A percentile compares a stretch with the other conserved stretches of the same genome.
phyloP scores from a whole-genome alignment of 805 yeast species.

The Blastobotrys terrestris region DNA sequence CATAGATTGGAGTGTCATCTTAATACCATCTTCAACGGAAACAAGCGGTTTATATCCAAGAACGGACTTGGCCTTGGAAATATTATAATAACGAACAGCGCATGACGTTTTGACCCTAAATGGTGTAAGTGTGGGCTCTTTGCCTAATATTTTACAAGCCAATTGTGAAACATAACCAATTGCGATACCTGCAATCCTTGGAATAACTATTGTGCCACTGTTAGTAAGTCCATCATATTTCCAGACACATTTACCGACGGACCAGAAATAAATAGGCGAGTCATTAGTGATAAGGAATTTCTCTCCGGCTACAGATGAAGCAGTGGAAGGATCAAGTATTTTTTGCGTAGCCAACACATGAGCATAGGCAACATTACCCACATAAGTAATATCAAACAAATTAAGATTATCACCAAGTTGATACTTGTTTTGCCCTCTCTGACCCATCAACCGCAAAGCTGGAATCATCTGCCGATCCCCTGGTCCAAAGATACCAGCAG shows the following conservation, averaged over 20 bases:
- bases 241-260: conserved; percentile 94
- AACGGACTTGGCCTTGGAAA: conserved; percentile 71
- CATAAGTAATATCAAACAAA: conserved; percentile 94
- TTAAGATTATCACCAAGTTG: conserved; percentile 94
- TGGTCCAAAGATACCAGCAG: conserved; percentile 98
- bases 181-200: conserved; percentile 67
- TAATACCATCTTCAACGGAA: conserved; percentile 71
- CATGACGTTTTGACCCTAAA: conserved; percentile 90
- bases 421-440: conserved; percentile 78
- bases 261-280: conserved; percentile 94
- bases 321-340: conserved; percentile 42
- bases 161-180: conserved; percentile 79
- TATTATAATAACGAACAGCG: conserved; percentile 90
- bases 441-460: conserved; percentile 77
- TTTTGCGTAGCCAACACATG: conserved; percentile 89
- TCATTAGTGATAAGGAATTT: conserved; percentile 89
- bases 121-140: conserved; percentile 92
- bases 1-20: conserved; percentile 80
- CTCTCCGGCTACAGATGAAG: conserved; percentile 65
- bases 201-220: conserved; percentile 57
- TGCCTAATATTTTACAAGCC: conserved; percentile 61
- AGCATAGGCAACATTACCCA: conserved; percentile 96
- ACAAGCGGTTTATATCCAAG: conserved; percentile 80
- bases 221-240: conserved; percentile 89
- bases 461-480: conserved; percentile 97